Conservation (phyloP, 2,329 filamentous ascomycete genomes). For the Alternaria sp. region DNA sequence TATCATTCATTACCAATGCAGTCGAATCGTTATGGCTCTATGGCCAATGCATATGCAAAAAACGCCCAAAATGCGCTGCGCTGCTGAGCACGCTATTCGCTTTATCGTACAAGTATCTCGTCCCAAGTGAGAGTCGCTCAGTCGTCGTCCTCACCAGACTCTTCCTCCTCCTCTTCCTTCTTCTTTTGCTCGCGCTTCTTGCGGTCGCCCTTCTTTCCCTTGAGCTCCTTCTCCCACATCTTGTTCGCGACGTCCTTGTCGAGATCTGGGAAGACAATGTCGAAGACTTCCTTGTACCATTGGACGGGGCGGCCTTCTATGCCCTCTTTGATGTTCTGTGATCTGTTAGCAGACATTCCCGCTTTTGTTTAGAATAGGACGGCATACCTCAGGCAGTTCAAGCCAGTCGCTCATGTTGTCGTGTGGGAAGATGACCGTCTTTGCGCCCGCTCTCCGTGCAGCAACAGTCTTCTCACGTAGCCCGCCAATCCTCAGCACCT, state of each 20-base stretch:
- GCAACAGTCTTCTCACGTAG: conserved; percentile 97
- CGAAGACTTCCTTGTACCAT: conserved; percentile 95
- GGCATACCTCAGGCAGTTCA: conserved; percentile 88
- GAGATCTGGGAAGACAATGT: conserved; percentile 84
- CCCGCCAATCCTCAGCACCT: conserved; percentile 93
- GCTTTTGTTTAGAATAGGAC: too few relatives aligned
- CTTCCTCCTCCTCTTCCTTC: conserved; percentile 59
- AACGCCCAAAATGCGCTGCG: conserved; percentile 22
- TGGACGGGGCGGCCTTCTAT: conserved; percentile 88
- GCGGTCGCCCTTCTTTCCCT: conserved; percentile 43
- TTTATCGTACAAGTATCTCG: conserved; percentile 18
- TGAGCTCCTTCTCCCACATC: conserved; percentile 70
- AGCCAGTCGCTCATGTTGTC: conserved; percentile 98
- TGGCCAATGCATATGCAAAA: conserved; percentile 3
- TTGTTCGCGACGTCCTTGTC: conserved; percentile 76
- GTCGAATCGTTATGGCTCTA: neutral
- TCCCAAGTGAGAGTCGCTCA: conserved; percentile 14
- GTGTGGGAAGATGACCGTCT: conserved; percentile 90
- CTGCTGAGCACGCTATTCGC: neutral
- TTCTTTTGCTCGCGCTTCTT: conserved; percentile 44
- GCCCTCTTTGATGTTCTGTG: conserved; percentile 95
- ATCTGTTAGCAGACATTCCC: conserved; percentile 17
- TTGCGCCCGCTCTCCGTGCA: conserved; percentile 88
- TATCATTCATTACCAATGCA: conserved; percentile 4
- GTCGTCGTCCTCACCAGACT: conserved; percentile 42